A percentile compares a stretch with the other conserved stretches of the same genome.
These are phyloP conservation scores for Epichloe baconii DNA, from an alignment of 2,329 filamentous ascomycete genomes.

Conservation along the genomic window DNA sequence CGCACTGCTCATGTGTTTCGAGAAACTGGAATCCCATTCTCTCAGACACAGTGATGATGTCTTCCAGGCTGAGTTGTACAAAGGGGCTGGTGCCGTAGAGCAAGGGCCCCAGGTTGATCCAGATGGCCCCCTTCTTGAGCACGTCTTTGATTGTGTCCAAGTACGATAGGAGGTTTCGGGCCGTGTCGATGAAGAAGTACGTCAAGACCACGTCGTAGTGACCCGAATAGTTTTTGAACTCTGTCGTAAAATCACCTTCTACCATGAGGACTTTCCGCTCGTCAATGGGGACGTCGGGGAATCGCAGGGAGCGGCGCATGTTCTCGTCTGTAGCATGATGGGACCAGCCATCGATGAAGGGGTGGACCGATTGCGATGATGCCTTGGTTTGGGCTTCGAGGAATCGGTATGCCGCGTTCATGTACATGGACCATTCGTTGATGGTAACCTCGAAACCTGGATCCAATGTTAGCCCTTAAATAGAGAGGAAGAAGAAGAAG, in stretches of 20 bases:
- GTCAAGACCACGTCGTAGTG: slow-evolving; percentile 38
- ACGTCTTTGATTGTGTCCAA: slow-evolving; percentile 38
- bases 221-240: slow-evolving; percentile 15
- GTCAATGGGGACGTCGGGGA: slow-evolving; percentile 29
- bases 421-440: slow-evolving; percentile 46
- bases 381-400: slow-evolving; percentile 21
- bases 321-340: slow-evolving; percentile 36
- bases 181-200: slow-evolving; percentile 49
- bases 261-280: slow-evolving; percentile 29
- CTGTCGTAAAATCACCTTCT: slow-evolving; percentile 43
- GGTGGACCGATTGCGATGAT: slow-evolving; percentile 25
- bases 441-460: slow-evolving; percentile 36
- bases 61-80: slow-evolving; percentile 41
- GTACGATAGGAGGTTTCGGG: slow-evolving; percentile 40
- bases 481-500: background rate
- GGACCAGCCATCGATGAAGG: slow-evolving; percentile 43
- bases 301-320: slow-evolving; percentile 30
- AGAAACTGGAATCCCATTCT: slow-evolving; percentile 38
- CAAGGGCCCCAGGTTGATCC: slow-evolving; percentile 44
- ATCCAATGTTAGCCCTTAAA: background rate
- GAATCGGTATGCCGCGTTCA: slow-evolving; percentile 41
- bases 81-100: slow-evolving; percentile 41
- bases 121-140: slow-evolving; percentile 33
- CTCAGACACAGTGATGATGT: slow-evolving; percentile 34
- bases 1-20: slow-evolving; percentile 27